phyloP scores from a whole-genome alignment of 139 green algal species.

The Chlamydomonas incerta region DNA sequence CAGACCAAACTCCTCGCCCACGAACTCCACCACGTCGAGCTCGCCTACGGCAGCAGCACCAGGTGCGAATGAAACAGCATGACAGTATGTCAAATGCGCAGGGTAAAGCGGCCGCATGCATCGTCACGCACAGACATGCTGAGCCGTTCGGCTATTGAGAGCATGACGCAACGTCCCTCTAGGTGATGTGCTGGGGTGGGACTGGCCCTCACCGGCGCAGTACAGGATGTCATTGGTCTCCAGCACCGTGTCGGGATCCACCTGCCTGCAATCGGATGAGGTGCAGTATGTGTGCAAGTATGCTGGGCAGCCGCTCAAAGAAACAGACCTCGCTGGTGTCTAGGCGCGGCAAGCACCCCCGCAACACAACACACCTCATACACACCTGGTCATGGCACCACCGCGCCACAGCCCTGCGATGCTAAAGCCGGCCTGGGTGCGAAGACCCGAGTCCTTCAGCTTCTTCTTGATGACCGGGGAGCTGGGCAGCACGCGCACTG shows the following conservation, averaged over 20 bases:
- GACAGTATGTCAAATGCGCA: too few species aligned
- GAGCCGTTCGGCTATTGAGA: too few species aligned
- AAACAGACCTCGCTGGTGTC: too few species aligned
- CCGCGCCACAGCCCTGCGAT: neutral
- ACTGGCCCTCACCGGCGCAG: conserved; percentile 67
- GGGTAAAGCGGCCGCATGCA: too few species aligned
- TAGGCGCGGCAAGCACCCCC: too few species aligned
- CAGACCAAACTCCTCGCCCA: conserved; percentile 14
- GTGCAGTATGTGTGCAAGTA: too few species aligned
- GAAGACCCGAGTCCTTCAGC: conserved; percentile 44
- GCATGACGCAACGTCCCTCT: too few species aligned
- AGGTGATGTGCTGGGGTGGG: too few species aligned
- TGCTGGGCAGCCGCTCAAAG: too few species aligned
- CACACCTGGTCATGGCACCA: neutral
- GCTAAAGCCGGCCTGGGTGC: neutral
- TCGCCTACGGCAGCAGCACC: too few species aligned
- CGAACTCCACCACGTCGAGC: conserved; percentile 28
- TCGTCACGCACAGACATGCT: too few species aligned
- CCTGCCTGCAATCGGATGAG: neutral
- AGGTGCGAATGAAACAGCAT: conserved; percentile 81
- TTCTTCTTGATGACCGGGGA: conserved; percentile 49
- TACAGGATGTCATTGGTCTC: conserved; percentile 75
- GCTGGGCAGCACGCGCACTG: conserved; percentile 53
- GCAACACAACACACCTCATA: too few species aligned
- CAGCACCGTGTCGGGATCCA: conserved; percentile 36